Evolutionary conservation across 1,284 basidiomycete genomes (phyloP).

Genomic region (Rhizopogon hawkerae): DNA sequence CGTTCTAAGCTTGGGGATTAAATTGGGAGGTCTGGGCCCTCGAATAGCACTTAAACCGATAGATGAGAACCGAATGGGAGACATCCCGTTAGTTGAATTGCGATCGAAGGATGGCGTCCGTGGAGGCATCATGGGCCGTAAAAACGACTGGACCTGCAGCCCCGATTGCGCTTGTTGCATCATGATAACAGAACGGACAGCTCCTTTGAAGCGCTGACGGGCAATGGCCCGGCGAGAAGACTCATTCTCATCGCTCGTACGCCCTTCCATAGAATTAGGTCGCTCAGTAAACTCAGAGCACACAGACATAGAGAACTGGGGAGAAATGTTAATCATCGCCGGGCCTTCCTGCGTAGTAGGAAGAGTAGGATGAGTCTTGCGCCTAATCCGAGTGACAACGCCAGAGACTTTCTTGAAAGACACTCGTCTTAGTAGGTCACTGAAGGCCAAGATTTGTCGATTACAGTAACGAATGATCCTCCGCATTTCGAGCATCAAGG

Average conservation of each 20-base stretch:
- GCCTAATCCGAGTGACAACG: constrained; percentile 25
- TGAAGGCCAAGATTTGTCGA: constrained; percentile 17
- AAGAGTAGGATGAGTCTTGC: constrained; percentile 12
- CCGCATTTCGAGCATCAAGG: constrained; percentile 26
- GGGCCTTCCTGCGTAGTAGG: constrained; percentile 5
- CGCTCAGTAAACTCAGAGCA: constrained; percentile 22
- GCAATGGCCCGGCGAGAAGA: constrained; percentile 23
- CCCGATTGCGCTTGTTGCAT: constrained; percentile 21
- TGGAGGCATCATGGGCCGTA: constrained; percentile 26
- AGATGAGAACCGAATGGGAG: constrained; percentile 30
- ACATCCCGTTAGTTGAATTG: constrained; percentile 25
- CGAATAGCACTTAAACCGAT: constrained; percentile 35
- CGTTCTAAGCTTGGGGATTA: constrained; percentile 51
- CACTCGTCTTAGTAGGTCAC: constrained; percentile 16
- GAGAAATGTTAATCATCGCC: constrained; percentile 12
- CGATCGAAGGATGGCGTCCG: constrained; percentile 24
- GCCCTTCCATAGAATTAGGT: constrained; percentile 23
- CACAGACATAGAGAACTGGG: constrained; percentile 16
- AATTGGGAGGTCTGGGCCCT: constrained; percentile 44
- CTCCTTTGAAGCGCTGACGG: constrained; percentile 32
- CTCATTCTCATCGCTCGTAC: constrained; percentile 18
- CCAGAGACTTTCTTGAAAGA: constrained; percentile 11
- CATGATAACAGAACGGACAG: constrained; percentile 43
- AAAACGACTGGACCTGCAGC: constrained; percentile 4
- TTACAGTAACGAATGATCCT: constrained; percentile 21